Evolutionary conservation across 116 monocot genomes (phyloP).

Genomic region (Cymodocea nodosa): DNA sequence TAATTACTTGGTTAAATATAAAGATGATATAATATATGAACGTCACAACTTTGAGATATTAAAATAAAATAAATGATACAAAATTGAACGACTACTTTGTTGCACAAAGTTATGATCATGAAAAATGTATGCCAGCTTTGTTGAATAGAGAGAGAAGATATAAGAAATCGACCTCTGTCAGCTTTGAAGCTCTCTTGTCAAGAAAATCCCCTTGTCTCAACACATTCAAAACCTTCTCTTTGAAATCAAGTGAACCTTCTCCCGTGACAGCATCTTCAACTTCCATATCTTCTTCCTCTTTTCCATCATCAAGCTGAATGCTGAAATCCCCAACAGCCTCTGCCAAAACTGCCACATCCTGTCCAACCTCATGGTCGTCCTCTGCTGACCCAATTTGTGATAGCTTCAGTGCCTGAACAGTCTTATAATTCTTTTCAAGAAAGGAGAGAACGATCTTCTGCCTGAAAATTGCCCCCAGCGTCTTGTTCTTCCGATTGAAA

Average conservation of each 20-base stretch:
- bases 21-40: too few species aligned
- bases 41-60: too few species aligned
- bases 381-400: slow-evolving; percentile 17
- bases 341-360: slow-evolving; percentile 52
- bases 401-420: slow-evolving; percentile 46
- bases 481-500: slow-evolving; percentile 91
- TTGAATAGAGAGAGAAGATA: slow-evolving; percentile 83
- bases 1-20: too few species aligned
- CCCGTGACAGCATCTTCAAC: slow-evolving; percentile 34
- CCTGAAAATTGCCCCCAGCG: slow-evolving; percentile 70
- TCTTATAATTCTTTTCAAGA: too few species aligned
- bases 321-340: slow-evolving; percentile 50
- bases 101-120: background rate
- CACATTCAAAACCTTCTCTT: too few species aligned
- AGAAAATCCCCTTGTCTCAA: too few species aligned
- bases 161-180: slow-evolving; percentile 77
- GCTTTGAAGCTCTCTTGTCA: slow-evolving; percentile 17
- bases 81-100: too few species aligned
- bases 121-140: slow-evolving; percentile 73
- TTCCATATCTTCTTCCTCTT: slow-evolving; percentile 62
- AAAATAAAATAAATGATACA: too few species aligned
- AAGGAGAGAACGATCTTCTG: too few species aligned
- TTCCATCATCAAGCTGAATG: slow-evolving; percentile 25
- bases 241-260: slow-evolving; percentile 20
- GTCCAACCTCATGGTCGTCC: slow-evolving; percentile 8